Base-by-base conservation (phyloP, 495 filamentous ascomycete genomes). In the Lentithecium fluviatile region DNA sequence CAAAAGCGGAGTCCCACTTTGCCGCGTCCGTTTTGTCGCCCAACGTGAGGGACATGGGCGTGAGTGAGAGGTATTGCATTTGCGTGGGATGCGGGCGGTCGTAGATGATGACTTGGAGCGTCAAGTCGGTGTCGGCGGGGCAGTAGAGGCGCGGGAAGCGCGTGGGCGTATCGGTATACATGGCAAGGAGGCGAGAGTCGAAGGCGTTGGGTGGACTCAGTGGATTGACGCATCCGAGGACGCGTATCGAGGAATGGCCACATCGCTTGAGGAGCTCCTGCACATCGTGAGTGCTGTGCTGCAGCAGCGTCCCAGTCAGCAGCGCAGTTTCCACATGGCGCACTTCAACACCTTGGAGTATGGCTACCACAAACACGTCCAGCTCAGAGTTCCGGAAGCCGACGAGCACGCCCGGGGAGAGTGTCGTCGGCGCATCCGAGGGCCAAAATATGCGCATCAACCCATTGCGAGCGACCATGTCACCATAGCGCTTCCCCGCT, bases 371-470 rank as follows among this genome's bases (percentile, higher is more conserved):
- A 66, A 97, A 87, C 29, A 97, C 75, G 75, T 99, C 94, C 49
- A 90, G 76, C 58, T 86, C 87, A 36, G 92, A 96, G 70, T 99
- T 99, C 61, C 88, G 81, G 90, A 91, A 99, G 61, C 94, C 94
- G 19, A 99, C 88, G 58, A 99, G 84, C 45, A 95, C 87, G 7
- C 95, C 95, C 34, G 87, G 82, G 20, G 60, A 45, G 19, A 79
- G 76, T 52, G 84, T 85, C 21, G 81, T 87, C 70, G 85, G 83
- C 23, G 85, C 84, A 77, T 97, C 91, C 60, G 87, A 86, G 62
- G 94, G 94, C 94, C 94, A 99, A 76, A 99, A 97, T 78, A 99
- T 84, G 74, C 94, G 88, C 84, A 97, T 88, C 79, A 97, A 78
- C 66, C 89, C 89, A 90, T 96, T 88, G 62, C 78, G 76, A 76